phyloP scores from a whole-genome alignment of 192 early-diverging fungal genomes.

The Rhizophlyctis rosea region DNA sequence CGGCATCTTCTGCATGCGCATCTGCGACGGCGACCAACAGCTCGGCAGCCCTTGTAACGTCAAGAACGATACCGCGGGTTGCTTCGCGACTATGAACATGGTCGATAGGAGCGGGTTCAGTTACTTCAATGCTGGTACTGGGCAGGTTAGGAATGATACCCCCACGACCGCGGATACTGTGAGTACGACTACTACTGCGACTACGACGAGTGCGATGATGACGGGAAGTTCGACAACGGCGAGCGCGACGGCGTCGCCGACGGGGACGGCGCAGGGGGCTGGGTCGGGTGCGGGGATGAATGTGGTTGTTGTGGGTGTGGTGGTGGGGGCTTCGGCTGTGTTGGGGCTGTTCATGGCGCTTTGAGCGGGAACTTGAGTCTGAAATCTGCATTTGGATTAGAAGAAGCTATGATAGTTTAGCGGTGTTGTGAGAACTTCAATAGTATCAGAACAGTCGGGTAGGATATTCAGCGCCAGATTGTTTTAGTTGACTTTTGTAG shows the following conservation, averaged over 20 bases:
- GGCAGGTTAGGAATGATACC: neutral
- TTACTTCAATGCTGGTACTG: neutral
- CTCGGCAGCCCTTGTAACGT: conserved; percentile 28
- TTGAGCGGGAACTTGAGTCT: too few relatives aligned
- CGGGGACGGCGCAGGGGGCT: too few relatives aligned
- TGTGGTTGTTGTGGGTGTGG: too few relatives aligned
- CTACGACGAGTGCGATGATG: neutral
- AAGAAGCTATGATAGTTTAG: too few relatives aligned
- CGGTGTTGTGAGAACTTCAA: too few relatives aligned
- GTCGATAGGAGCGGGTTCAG: neutral
- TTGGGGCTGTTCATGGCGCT: too few relatives aligned
- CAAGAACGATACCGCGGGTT: conserved; percentile 29
- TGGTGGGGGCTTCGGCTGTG: too few relatives aligned
- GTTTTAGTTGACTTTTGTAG: too few relatives aligned
- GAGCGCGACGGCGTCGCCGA: neutral
- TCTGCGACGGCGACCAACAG: conserved; percentile 12
- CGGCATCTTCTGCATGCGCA: conserved; percentile 36
- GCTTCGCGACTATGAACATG: conserved; percentile 18
- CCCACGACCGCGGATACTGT: neutral
- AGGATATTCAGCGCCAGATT: too few relatives aligned
- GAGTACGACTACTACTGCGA: neutral
- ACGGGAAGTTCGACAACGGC: neutral
- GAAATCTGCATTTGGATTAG: too few relatives aligned
- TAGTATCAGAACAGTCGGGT: too few relatives aligned
- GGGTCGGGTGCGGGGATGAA: too few relatives aligned